Evolutionary conservation across 352 stramenopile species (phyloP).

Genomic region (Hyaloperonospora brassicae): DNA sequence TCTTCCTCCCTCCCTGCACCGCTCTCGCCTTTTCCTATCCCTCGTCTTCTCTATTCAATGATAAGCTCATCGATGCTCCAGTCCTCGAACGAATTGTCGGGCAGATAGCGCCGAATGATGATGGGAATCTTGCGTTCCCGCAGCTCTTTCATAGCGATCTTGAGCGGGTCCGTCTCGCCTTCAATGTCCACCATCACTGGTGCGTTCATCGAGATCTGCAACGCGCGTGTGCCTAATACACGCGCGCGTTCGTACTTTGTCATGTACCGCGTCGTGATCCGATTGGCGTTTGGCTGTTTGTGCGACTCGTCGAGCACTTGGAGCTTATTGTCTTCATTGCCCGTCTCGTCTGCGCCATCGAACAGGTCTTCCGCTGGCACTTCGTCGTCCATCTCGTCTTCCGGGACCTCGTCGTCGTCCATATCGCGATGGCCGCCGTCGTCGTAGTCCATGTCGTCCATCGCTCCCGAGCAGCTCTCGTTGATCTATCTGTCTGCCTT

Average conservation of each 20-base stretch:
- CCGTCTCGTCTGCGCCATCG: constrained; percentile 50
- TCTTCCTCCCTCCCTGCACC: neutral
- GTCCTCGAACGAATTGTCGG: constrained; percentile 98
- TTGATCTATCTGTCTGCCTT: neutral
- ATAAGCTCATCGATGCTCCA: constrained; percentile 99
- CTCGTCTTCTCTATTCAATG: constrained; percentile 86
- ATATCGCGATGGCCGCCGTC: constrained; percentile 69
- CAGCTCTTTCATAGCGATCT: constrained; percentile 99
- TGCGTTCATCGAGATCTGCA: constrained; percentile 99
- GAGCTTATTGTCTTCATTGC: constrained; percentile 51
- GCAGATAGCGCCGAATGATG: constrained; percentile 98
- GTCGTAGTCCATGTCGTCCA: constrained; percentile 86
- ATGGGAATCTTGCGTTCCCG: constrained; percentile 99
- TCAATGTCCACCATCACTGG: constrained; percentile 95
- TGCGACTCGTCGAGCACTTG: constrained; percentile 80
- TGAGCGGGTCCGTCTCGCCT: constrained; percentile 98
- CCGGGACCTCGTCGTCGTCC: constrained; percentile 74
- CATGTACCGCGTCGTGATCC: constrained; percentile 98
- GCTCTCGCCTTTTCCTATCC: constrained; percentile 2
- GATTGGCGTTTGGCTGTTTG: constrained; percentile 77
- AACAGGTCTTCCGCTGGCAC: constrained; percentile 66
- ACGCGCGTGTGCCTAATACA: constrained; percentile 95
- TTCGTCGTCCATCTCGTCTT: constrained; percentile 66
- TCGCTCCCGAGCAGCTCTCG: constrained; percentile 10
- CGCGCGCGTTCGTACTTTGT: constrained; percentile 99